phyloP scores from a whole-genome alignment of 1,139 yeast species.

The Pichia sp. region DNA sequence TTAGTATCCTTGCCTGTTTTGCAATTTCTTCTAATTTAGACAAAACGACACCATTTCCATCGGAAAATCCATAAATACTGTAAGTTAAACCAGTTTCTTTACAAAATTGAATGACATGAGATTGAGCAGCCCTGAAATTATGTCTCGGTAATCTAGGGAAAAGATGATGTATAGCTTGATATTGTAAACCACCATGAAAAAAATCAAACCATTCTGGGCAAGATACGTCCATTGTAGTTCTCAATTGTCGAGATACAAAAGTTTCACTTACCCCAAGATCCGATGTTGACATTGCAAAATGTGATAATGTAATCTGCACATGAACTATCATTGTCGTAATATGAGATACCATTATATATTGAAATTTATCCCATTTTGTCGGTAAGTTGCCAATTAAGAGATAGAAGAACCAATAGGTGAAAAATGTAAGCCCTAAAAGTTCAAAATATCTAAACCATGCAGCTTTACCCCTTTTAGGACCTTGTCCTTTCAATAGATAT shows the following conservation, averaged over 20 bases:
- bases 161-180: slow-evolving; percentile 84
- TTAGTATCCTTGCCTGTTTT: slow-evolving; percentile 65
- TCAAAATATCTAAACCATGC: slow-evolving; percentile 85
- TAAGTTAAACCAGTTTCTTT: slow-evolving; percentile 71
- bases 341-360: slow-evolving; percentile 66
- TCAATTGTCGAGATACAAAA: slow-evolving; percentile 71
- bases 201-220: slow-evolving; percentile 92
- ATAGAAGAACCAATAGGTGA: slow-evolving; percentile 74
- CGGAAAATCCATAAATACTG: slow-evolving; percentile 76
- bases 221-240: slow-evolving; percentile 94
- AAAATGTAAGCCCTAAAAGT: slow-evolving; percentile 54
- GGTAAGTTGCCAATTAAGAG: slow-evolving; percentile 34
- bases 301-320: slow-evolving; percentile 84
- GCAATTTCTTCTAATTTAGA: slow-evolving; percentile 67
- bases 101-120: slow-evolving; percentile 66
- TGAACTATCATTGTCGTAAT: slow-evolving; percentile 82
- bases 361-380: slow-evolving; percentile 43
- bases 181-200: slow-evolving; percentile 87
- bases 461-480: slow-evolving; percentile 74
- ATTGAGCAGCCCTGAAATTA: slow-evolving; percentile 70
- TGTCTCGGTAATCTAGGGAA: slow-evolving; percentile 89
- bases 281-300: slow-evolving; percentile 89
- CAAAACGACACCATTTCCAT: slow-evolving; percentile 69
- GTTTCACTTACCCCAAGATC: slow-evolving; percentile 77
- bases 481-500: slow-evolving; percentile 61